Evolutionary conservation across 2,329 filamentous ascomycete species (phyloP).

Genomic region (Neofusicoccum parvum): DNA sequence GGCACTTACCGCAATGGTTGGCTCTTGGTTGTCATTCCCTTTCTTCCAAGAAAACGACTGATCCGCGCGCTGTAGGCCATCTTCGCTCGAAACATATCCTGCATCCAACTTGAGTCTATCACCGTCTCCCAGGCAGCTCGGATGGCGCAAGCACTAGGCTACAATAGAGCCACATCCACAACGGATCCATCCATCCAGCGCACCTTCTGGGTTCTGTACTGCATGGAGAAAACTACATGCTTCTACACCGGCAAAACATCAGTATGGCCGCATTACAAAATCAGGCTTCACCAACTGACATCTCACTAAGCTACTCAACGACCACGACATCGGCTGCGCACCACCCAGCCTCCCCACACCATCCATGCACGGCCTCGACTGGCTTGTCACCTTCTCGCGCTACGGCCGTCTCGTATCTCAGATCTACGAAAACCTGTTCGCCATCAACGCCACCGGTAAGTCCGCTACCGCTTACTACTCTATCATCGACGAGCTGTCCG

Average conservation of each 20-base stretch:
- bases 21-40: background rate
- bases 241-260: constrained; percentile 38
- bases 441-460: constrained; percentile 30
- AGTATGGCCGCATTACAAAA: constrained; percentile 26
- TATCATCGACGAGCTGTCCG: constrained; percentile 29
- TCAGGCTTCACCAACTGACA: background rate
- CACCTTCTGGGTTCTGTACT: constrained; percentile 47
- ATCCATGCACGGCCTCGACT: constrained; percentile 38
- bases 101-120: constrained; percentile 37
- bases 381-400: constrained; percentile 36
- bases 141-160: constrained; percentile 36
- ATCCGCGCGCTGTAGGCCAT: constrained; percentile 27
- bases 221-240: constrained; percentile 40
- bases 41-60: fast-evolving
- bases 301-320: constrained; percentile 35
- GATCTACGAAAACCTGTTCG: constrained; percentile 39
- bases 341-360: constrained; percentile 39
- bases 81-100: constrained; percentile 39
- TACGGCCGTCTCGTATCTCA: constrained; percentile 37
- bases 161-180: constrained; percentile 30
- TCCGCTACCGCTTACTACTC: constrained; percentile 22
- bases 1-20: constrained; percentile 30
- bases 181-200: constrained; percentile 26
- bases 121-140: constrained; percentile 37
- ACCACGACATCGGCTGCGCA: constrained; percentile 42